A percentile compares a stretch with the other conserved stretches of the same genome.
phyloP scores from a whole-genome alignment of 257 asterid genomes.

The Euphrasia confusa region DNA sequence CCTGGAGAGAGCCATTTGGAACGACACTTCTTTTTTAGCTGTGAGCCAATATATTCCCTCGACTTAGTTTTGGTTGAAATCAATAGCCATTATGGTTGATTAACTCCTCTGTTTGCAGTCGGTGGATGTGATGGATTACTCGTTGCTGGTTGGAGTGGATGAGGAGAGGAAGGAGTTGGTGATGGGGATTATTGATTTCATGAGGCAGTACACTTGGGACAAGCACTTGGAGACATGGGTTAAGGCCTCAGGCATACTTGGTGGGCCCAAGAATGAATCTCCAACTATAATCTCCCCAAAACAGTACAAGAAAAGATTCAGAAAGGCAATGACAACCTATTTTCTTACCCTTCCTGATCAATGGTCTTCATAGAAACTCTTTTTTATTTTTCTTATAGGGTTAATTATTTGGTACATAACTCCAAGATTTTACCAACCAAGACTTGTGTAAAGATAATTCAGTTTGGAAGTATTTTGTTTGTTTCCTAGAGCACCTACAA shows the following conservation, averaged over 20 bases:
- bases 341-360: constrained; percentile 93
- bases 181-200: constrained; percentile 84
- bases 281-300: constrained; percentile 85
- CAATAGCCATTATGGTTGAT: no score
- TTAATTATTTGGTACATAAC: no score
- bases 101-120: constrained; percentile 35
- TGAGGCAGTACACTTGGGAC: constrained; percentile 99
- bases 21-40: constrained; percentile 85
- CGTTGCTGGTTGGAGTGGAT: constrained; percentile 88
- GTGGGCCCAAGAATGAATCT: constrained; percentile 82
- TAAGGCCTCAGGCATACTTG: constrained; percentile 84
- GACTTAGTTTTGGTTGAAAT: no score
- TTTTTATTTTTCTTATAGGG: no score
- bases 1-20: constrained; percentile 94
- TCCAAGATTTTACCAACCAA: no score
- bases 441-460: no score
- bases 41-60: constrained; percentile 33
- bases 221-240: constrained; percentile 98
- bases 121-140: constrained; percentile 92
- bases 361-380: constrained; percentile 33
- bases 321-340: constrained; percentile 91
- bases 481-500: no score
- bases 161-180: constrained; percentile 78
- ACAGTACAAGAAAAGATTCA: constrained; percentile 91
- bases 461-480: no score